Base-by-base conservation (phyloP, 257 asterid species). In the Solanum bukasovii region DNA sequence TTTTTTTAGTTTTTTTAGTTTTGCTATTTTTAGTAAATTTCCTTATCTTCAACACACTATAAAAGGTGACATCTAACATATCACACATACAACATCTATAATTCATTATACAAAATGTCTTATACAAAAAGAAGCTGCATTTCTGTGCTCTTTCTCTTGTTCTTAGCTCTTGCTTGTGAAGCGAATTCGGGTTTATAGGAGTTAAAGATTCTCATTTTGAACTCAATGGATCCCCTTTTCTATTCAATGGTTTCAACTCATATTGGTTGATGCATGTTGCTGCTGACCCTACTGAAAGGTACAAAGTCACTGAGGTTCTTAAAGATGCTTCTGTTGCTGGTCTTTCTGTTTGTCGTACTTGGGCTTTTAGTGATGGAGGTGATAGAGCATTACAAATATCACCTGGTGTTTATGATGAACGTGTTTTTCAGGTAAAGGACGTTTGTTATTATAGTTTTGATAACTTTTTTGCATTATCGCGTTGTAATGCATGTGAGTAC, bases 201-300 rank as follows among this genome's bases (percentile, higher is more conserved):
- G 83, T 86, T n/a, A 68, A 68, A 0, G 35, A 18, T 71, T 13
- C 78, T 5, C 88, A 16, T 18, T 86, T 86, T 86, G 81, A 35
- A 27, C 31, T 86, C 4, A 67, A 85, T 6, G 83, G 83, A 85
- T 85, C 88, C 20, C 83, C 88, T 3, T 85, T 61, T 68, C 29
- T 85, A 21, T 85, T 85, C 63, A 85, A 68, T 68, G 83, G 83
- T 61, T 85, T 85, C 44, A 85, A 85, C 20, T 85, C 88, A 0
- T 86, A 86, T 42, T 70, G 88, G 88, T 42, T 70, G 68, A 86
- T 86, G 88, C 56, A 86, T 70, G 65, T n/a, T n/a, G n/a, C n/a
- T n/a, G n/a, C n/a, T n/a, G n/a, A n/a, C n/a, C n/a, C n/a, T n/a
- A n/a, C n/a, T n/a, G n/a, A n/a, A n/a, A n/a, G n/a, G n/a, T n/a